Evolutionary conservation across 164 flowering plant genomes (phyloP).

Genomic region (Berberis thunbergii): DNA sequence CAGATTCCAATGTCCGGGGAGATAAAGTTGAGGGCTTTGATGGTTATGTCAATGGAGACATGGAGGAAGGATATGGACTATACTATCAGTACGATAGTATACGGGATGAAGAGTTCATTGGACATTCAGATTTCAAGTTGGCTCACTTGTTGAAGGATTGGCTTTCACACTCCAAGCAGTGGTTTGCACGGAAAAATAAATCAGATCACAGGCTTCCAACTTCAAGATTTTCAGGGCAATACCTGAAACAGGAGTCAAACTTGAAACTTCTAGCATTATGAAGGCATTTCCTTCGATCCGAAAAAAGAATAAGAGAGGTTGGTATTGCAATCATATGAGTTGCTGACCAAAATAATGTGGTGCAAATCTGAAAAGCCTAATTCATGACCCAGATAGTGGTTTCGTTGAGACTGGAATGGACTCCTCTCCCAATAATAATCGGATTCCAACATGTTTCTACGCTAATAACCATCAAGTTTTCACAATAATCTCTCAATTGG

Average conservation of each 20-base stretch:
- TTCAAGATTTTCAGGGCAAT: constrained; percentile 6
- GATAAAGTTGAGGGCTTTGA: neutral
- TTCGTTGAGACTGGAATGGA: too few species aligned
- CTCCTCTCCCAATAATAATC: too few species aligned
- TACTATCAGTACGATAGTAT: neutral
- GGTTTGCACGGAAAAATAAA: constrained; percentile 11
- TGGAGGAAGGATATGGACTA: constrained; percentile 8
- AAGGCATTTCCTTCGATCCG: neutral
- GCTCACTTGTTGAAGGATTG: constrained; percentile 23
- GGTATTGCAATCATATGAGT: too few species aligned
- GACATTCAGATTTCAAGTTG: constrained; percentile 11
- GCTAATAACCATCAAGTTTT: too few species aligned
- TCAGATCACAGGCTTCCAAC: constrained; percentile 8
- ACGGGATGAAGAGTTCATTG: constrained; percentile 7
- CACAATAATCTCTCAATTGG: too few species aligned
- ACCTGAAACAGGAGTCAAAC: constrained; percentile 3
- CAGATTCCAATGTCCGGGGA: neutral
- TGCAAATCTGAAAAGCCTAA: too few species aligned
- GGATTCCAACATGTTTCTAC: too few species aligned
- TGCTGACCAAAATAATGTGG: too few species aligned
- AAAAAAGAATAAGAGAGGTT: neutral
- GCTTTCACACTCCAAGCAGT: constrained; percentile 18
- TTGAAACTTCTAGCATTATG: neutral
- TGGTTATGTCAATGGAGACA: neutral
- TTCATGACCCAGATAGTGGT: too few species aligned